Percentiles rank a stretch among this genome's conserved stretches.
Evolutionary conservation across 208 protist species (phyloP).

Genomic region (Tetramitus jugosus): DNA sequence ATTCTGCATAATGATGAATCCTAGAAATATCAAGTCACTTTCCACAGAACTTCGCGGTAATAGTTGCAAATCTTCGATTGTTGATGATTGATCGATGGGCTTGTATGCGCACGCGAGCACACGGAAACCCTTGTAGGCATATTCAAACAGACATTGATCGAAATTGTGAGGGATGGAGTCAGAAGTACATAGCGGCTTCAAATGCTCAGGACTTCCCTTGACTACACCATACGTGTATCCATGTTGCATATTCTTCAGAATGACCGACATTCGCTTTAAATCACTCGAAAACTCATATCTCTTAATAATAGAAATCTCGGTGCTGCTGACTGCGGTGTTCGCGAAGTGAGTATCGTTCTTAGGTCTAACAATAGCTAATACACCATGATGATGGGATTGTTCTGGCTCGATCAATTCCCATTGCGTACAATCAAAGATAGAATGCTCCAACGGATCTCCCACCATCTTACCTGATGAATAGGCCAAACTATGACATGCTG

Average conservation of each 20-base stretch:
- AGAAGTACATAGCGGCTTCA: constrained; percentile 40
- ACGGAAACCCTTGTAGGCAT: constrained; percentile 46
- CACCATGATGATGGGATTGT: background rate
- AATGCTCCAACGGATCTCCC: constrained; percentile 57
- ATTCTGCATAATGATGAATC: constrained; percentile 60
- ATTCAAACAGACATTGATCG: constrained; percentile 27
- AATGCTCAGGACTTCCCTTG: constrained; percentile 56
- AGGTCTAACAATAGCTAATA: background rate
- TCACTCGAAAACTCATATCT: constrained; percentile 47
- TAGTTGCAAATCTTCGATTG: background rate
- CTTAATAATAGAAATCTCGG: constrained; percentile 36
- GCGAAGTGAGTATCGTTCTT: background rate
- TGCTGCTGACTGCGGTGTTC: background rate
- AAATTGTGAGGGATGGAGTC: constrained; percentile 44
- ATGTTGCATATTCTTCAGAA: constrained; percentile 30
- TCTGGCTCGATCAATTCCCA: constrained; percentile 23
- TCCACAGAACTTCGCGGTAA: constrained; percentile 40
- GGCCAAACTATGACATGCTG: constrained; percentile 43
- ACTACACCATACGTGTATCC: constrained; percentile 27
- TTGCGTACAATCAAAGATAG: constrained; percentile 47
- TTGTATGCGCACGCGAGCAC: constrained; percentile 42
- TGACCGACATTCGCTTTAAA: constrained; percentile 50
- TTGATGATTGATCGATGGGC: background rate
- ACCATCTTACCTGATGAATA: constrained; percentile 35
- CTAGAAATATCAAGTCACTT: constrained; percentile 43